A percentile compares a stretch with the other conserved stretches of the same genome.
Conservation (phyloP, 352 stramenopile genomes). For the Blastocystis sp. region DNA sequence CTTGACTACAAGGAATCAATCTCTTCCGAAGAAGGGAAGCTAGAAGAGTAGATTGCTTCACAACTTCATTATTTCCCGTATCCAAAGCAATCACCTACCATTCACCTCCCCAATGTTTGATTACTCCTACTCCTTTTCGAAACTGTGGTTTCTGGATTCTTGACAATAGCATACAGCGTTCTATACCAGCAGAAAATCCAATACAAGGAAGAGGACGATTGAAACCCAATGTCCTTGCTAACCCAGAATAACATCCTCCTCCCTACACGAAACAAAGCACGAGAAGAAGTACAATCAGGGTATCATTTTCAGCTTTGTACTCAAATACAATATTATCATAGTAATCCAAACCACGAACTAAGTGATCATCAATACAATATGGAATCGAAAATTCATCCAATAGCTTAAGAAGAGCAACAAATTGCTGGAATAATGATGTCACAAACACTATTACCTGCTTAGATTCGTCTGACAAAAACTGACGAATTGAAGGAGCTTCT, state of each 20-base stretch:
- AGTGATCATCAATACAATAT: background rate
- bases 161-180: slow-evolving; percentile 23
- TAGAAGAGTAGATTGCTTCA: background rate
- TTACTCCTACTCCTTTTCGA: background rate
- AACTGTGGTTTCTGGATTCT: background rate
- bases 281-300: background rate
- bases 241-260: slow-evolving; percentile 2
- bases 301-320: background rate
- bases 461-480: background rate
- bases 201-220: slow-evolving; percentile 28
- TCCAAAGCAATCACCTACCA: slow-evolving; percentile 11
- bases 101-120: background rate
- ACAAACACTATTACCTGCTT: background rate
- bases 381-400: background rate
- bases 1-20: background rate
- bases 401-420: background rate
- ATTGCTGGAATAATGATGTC: background rate
- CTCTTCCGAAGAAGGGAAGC: background rate
- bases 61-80: background rate
- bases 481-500: slow-evolving; percentile 8
- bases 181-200: slow-evolving; percentile 40
- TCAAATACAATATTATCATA: slow-evolving; percentile 60
- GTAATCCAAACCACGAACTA: slow-evolving; percentile 58
- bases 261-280: background rate
- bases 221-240: background rate